Percentiles rank a stretch among this genome's conserved stretches.
Conservation (phyloP, 1,284 basidiomycete species). For the Cryptococcus sp. region DNA sequence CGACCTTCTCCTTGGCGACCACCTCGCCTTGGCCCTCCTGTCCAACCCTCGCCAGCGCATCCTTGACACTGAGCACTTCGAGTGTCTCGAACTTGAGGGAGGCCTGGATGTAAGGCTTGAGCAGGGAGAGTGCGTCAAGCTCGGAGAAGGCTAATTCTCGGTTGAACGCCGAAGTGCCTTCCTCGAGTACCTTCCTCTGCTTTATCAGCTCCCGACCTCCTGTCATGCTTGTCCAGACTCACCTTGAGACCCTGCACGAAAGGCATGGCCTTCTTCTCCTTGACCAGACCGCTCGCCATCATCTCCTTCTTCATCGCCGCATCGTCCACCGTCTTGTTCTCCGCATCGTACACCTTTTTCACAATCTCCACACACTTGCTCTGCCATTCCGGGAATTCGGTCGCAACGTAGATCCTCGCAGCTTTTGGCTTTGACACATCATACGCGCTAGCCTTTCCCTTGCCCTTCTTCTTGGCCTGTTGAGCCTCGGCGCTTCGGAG, state of each 20-base stretch:
- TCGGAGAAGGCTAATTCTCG: conserved; percentile 86
- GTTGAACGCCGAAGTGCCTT: conserved; percentile 74
- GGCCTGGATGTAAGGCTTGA: conserved; percentile 77
- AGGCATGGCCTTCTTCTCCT: conserved; percentile 95
- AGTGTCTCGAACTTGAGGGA: conserved; percentile 70
- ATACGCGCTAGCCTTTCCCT: conserved; percentile 51
- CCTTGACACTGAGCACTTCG: conserved; percentile 64
- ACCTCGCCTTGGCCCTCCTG: conserved; percentile 35
- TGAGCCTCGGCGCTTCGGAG: conserved; percentile 83
- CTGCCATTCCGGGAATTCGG: conserved; percentile 90
- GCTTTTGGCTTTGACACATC: conserved; percentile 80
- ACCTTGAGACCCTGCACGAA: conserved; percentile 92
- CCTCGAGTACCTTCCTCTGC: conserved; percentile 70
- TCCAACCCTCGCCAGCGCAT: conserved; percentile 49
- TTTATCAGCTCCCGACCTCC: background rate
- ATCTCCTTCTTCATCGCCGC: conserved; percentile 67
- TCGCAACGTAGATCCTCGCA: conserved; percentile 84
- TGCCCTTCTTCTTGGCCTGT: conserved; percentile 59
- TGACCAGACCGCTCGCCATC: conserved; percentile 72
- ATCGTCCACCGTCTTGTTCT: conserved; percentile 71
- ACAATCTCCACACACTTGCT: conserved; percentile 71
- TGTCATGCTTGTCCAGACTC: conserved; percentile 14
- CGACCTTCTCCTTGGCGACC: conserved; percentile 52
- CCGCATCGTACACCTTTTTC: conserved; percentile 61
- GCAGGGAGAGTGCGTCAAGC: conserved; percentile 63